Conservation (phyloP, 2,329 filamentous ascomycete species). For the Colletotrichum theobromicola region DNA sequence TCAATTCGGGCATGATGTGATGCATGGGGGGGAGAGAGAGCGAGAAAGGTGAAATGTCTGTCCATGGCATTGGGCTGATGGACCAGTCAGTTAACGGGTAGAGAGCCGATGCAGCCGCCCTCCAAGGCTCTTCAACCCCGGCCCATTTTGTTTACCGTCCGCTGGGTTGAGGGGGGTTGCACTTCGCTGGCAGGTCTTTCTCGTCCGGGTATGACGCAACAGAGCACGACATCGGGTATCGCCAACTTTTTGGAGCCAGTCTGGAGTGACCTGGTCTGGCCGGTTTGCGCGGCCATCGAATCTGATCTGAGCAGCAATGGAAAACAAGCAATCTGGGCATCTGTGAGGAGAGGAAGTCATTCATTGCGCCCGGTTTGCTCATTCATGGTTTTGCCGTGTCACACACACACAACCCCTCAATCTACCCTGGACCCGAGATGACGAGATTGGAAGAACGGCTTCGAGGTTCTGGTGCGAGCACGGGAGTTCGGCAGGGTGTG, state of each 20-base stretch:
- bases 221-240: conserved; percentile 18
- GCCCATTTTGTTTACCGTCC: background rate
- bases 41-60: background rate
- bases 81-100: conserved; percentile 10
- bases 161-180: background rate
- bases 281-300: background rate
- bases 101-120: conserved; percentile 9
- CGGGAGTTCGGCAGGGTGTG: background rate
- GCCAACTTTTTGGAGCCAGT: conserved; percentile 13
- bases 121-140: background rate
- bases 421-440: background rate
- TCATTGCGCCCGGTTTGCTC: background rate
- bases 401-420: background rate
- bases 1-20: background rate
- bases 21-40: background rate
- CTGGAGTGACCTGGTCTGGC: background rate
- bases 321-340: background rate
- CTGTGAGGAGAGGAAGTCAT: background rate
- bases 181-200: background rate
- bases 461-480: background rate
- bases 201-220: conserved; percentile 19
- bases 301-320: background rate
- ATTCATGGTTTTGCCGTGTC: background rate
- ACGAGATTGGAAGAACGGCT: conserved; percentile 1
- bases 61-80: background rate